phyloP scores from a whole-genome alignment of 768 basidiomycete species.

The Tylopilus felleus region DNA sequence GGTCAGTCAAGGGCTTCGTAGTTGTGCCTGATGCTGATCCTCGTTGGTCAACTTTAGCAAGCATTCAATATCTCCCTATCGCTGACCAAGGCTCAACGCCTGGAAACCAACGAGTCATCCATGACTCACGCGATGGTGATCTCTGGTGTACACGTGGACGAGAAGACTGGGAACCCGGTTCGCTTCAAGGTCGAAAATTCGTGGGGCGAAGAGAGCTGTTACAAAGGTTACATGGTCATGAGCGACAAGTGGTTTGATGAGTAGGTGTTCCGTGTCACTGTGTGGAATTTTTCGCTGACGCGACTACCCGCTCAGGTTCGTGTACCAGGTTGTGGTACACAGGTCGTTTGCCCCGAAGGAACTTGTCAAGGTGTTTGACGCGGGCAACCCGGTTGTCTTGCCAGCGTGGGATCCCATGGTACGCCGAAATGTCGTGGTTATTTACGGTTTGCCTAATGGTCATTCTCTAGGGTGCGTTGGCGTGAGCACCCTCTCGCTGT shows the following conservation, averaged over 20 bases:
- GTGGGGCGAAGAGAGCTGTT: conserved; percentile 76
- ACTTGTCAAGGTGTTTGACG: conserved; percentile 77
- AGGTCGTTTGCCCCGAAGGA: conserved; percentile 76
- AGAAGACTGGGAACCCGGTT: conserved; percentile 60
- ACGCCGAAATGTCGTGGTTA: not conserved
- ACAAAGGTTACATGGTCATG: conserved; percentile 92
- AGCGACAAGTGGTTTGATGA: conserved; percentile 90
- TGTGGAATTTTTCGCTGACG: not conserved
- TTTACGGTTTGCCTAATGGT: not conserved
- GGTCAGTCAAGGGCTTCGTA: conserved; percentile 33
- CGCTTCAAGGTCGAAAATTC: conserved; percentile 98
- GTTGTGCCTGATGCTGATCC: conserved; percentile 1
- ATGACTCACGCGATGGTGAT: conserved; percentile 95
- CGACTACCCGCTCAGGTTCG: conserved; percentile 48
- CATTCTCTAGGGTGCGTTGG: conserved; percentile 20
- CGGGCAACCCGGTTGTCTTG: conserved; percentile 60
- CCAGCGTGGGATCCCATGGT: conserved; percentile 75
- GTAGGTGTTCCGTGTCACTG: conserved; percentile 41
- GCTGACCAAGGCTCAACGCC: conserved; percentile 81
- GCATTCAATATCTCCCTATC: conserved; percentile 81
- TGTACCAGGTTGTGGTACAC: conserved; percentile 92
- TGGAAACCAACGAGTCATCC: conserved; percentile 76
- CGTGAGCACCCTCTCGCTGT: conserved; percentile 9
- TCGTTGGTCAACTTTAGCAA: conserved; percentile 39
- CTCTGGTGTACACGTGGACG: conserved; percentile 85